phyloP scores from a whole-genome alignment of 805 yeast genomes.

The Metschnikowia dekortorum region DNA sequence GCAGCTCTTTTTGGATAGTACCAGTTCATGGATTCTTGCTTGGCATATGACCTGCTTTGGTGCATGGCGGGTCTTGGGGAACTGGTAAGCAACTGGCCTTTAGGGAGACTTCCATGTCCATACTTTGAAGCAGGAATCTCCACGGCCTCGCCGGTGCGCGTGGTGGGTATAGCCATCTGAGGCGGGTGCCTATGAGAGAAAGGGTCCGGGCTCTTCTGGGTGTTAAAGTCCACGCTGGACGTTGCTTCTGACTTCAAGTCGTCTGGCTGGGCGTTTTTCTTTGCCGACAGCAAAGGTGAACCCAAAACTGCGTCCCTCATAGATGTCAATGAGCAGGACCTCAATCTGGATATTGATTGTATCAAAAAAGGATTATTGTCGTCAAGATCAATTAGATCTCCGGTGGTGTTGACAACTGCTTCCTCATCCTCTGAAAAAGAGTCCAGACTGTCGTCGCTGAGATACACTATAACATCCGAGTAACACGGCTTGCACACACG shows the following conservation, averaged over 20 bases:
- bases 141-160: conserved; percentile 71
- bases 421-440: conserved; percentile 22
- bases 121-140: conserved; percentile 51
- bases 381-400: background rate
- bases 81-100: background rate
- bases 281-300: conserved; percentile 11
- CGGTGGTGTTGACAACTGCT: background rate
- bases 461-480: conserved; percentile 60
- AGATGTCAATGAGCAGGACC: conserved; percentile 28
- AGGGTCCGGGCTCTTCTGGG: conserved; percentile 15
- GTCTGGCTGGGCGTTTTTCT: conserved; percentile 5
- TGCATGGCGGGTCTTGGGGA: background rate
- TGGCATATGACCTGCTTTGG: conserved; percentile 1
- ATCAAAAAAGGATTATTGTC: background rate
- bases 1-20: conserved; percentile 21
- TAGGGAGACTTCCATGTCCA: conserved; percentile 1
- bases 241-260: background rate
- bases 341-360: conserved; percentile 23
- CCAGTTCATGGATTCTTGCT: conserved; percentile 18
- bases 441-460: conserved; percentile 62
- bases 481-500: conserved; percentile 77
- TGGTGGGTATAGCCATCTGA: conserved; percentile 75
- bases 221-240: conserved; percentile 1
- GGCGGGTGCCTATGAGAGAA: conserved; percentile 26
- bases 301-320: conserved; percentile 20